Evolutionary conservation across 2,329 filamentous ascomycete genomes (phyloP), one percentile per base, ranked within the genome.

Genomic region (Bipolaris sorokiniana): DNA sequence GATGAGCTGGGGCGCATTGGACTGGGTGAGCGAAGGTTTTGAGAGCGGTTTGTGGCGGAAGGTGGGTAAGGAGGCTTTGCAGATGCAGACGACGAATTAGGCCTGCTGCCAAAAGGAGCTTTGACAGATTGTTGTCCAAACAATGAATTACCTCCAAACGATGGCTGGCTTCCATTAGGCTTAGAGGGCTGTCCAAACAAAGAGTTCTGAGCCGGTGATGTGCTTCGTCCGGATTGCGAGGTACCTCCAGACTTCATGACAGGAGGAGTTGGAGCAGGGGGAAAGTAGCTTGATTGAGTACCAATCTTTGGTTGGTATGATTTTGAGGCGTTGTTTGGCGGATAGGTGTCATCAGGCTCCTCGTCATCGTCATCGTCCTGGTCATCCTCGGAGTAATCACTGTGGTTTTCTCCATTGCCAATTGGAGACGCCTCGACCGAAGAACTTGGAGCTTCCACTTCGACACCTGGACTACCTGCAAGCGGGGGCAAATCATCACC

Each of bases 11-110:
- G 80, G 33, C 89, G 85, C 23, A 90, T 78, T 1, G 90, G 90
- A 62, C 90, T 92, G 1, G 90, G 89, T 9, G 90, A 91, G 34
- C 89, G 85, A 45, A 89, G 88, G n/a, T 80, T 78, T 53, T 73
- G 73, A 75, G 56, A 47, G 51, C 68, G 60, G 81, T 22, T 58
- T 34, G 84, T 79, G 3, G 28, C 28, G 33, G 77, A 74, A 44
- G 83, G 84, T 9, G 85, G 78, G 53, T 90, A 84, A 22, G 83
- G 82, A 26, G 58, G 41, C 44, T 62, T 59, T 31, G 46, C 40
- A 10, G 59, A 54, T 37, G 31, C 15, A 10, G 46, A 48, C 38
- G 46, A 45, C n/a, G 41, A 46, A 20, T 28, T 28, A 9, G 46
- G 46, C 15, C 46, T 48, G 34, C 46, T 48, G 11, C 46, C 46